Base-by-base conservation (phyloP, 2,329 filamentous ascomycete genomes). In the Penicillium sp. region DNA sequence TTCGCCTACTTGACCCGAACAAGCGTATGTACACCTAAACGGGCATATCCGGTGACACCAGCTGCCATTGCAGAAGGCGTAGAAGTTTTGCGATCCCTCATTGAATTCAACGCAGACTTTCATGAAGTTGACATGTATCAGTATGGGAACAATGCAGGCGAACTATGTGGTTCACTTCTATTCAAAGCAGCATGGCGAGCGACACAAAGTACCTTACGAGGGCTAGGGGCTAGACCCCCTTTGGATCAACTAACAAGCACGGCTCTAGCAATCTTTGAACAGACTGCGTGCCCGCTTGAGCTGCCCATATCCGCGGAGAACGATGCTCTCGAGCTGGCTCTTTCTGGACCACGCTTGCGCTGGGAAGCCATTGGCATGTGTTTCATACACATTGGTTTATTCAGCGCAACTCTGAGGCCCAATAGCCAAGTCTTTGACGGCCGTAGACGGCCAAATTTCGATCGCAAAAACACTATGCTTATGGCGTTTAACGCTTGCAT, bases 1-100 rank as follows among this genome's bases (percentile, higher is more conserved):
- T 47, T 12, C 46, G 23, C 46, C n/a, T 47, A 47, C 46, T 30
- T 47, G 46, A 47, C 46, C 30, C 46, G 46, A n/a, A 47, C 46
- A 28, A 47, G 46, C 11, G 14, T 28, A 47, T 26, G 3, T 12
- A 30, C 23, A 18, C 46, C 46, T 28, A 47, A 47, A 47, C 46
- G 46, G 8, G 7, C 21, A 4, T 47, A 47, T 12, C 46, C 46
- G 9, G 21, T 47, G 12, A 47, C 46, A 30, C 46, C 46, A 47
- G 46, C 46, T 47, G 24, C 24, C 14, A n/a, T 47, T 21, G 16
- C 46, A 47, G 46, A 30, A 47, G 46, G 46, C 14, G 46, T 47
- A 30, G 46, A 47, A 20, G 24, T 47, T 47, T 24, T 47, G 23
- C 46, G 46, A 12, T 47, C 46, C 23, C 23, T 47, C 9, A 2